These are phyloP conservation scores for Aquanectria penicillioides DNA, from an alignment of 2,329 filamentous ascomycete species.

Conservation along the genomic window DNA sequence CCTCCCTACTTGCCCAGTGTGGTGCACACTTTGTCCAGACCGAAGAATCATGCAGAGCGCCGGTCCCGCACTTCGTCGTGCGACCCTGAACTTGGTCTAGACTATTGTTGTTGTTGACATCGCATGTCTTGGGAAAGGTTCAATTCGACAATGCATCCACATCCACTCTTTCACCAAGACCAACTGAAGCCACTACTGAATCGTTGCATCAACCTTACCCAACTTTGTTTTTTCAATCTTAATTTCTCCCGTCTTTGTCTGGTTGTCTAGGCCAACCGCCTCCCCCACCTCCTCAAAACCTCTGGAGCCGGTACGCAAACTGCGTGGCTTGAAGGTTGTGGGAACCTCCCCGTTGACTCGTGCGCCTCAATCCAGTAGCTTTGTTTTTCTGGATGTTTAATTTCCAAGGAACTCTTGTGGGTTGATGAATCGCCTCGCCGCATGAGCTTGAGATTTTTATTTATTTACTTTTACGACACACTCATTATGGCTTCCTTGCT, in stretches of 20 bases:
- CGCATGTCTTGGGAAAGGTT: conserved; percentile 1
- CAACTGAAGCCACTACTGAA: neutral
- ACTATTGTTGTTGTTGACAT: conserved; percentile 6
- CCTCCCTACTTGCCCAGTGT: neutral
- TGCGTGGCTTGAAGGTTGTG: too few species aligned
- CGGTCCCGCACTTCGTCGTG: neutral
- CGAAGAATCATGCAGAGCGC: neutral
- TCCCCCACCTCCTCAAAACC: too few species aligned
- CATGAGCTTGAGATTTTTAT: conserved; percentile 2
- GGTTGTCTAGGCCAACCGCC: too few species aligned
- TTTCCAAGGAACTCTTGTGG: conserved; percentile 21
- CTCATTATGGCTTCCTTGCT: conserved; percentile 7
- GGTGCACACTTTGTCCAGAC: neutral
- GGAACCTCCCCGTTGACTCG: too few species aligned
- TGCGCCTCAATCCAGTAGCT: neutral
- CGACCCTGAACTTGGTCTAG: neutral
- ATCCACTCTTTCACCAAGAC: neutral
- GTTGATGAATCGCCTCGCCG: conserved; percentile 2
- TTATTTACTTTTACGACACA: too few species aligned
- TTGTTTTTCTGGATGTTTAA: conserved; percentile 17
- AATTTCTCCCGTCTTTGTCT: too few species aligned
- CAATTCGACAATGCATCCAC: neutral
- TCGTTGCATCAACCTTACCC: too few species aligned
- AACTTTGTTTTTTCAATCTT: too few species aligned
- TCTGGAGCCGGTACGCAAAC: too few species aligned